Evolutionary conservation across 139 green algal species (phyloP).

Genomic region (Chlorella sp.): DNA sequence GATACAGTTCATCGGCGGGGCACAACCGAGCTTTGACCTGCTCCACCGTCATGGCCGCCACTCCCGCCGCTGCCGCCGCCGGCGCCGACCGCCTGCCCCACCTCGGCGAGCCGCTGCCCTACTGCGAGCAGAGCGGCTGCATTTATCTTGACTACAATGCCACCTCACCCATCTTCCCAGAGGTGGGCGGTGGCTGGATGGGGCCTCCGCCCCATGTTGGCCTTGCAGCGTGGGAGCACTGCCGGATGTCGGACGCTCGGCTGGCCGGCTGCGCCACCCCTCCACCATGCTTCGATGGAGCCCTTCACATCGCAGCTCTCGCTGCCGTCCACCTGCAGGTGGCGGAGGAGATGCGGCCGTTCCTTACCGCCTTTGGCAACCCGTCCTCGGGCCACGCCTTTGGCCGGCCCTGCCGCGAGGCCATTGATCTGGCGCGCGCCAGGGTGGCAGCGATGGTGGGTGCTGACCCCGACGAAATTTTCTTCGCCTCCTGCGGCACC

Average conservation of each 20-base stretch:
- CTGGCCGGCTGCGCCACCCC: background rate
- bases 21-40: no score
- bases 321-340: conserved; percentile 50
- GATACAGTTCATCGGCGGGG: no score
- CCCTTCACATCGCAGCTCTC: background rate
- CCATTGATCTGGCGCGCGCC: conserved; percentile 53
- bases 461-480: conserved; percentile 46
- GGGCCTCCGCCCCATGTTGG: no score
- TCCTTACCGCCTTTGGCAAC: conserved; percentile 73
- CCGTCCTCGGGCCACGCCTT: conserved; percentile 66
- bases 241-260: no score
- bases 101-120: conserved; percentile 20
- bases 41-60: background rate
- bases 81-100: background rate
- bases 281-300: background rate
- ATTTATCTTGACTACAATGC: conserved; percentile 74
- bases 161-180: background rate
- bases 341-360: conserved; percentile 67
- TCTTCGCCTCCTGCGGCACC: conserved; percentile 65
- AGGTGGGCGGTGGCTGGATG: no score
- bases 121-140: conserved; percentile 24
- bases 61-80: background rate
- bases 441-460: conserved; percentile 64
- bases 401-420: conserved; percentile 52
- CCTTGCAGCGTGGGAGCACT: no score